These are phyloP conservation scores for Erucastrum elatum DNA, from an alignment of 345 rosid species.

Conservation along the genomic window DNA sequence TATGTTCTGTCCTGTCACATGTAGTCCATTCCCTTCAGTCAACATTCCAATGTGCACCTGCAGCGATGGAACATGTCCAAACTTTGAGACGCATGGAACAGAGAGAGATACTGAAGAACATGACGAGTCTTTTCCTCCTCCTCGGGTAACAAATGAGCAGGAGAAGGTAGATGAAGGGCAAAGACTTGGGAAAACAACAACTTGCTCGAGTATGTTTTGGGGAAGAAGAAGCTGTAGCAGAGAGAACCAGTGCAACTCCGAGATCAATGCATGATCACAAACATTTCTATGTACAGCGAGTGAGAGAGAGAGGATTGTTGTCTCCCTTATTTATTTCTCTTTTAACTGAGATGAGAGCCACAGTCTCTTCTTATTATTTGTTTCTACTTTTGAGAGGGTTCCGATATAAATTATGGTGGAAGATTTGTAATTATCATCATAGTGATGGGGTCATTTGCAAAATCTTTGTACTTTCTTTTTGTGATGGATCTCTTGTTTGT, in stretches of 20 bases:
- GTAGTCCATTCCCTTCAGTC: slow-evolving; percentile 93
- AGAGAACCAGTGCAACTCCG: slow-evolving; percentile 97
- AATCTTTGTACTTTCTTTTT: slow-evolving; percentile 7
- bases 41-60: slow-evolving; percentile 87
- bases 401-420: slow-evolving; percentile 22
- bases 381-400: slow-evolving; percentile 23
- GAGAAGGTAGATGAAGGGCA: slow-evolving; percentile 79
- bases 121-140: slow-evolving; percentile 50
- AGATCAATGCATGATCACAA: slow-evolving; percentile 72
- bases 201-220: slow-evolving; percentile 97
- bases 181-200: slow-evolving; percentile 74
- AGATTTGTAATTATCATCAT: slow-evolving; percentile 39
- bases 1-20: slow-evolving; percentile 80
- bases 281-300: slow-evolving; percentile 32
- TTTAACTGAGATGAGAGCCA: background rate
- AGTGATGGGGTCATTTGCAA: slow-evolving; percentile 19
- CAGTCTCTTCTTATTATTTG: slow-evolving; percentile 27
- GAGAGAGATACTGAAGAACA: slow-evolving; percentile 43
- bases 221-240: slow-evolving; percentile 98
- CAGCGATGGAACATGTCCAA: slow-evolving; percentile 77
- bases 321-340: background rate
- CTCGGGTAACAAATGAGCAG: slow-evolving; percentile 48
- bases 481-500: slow-evolving; percentile 15
- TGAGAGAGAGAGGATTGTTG: slow-evolving; percentile 12
- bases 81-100: slow-evolving; percentile 61